A percentile compares a stretch with the other conserved stretches of the same genome.
Conservation (phyloP, 2,329 filamentous ascomycete species). For the Aspergillus brasiliensis region DNA sequence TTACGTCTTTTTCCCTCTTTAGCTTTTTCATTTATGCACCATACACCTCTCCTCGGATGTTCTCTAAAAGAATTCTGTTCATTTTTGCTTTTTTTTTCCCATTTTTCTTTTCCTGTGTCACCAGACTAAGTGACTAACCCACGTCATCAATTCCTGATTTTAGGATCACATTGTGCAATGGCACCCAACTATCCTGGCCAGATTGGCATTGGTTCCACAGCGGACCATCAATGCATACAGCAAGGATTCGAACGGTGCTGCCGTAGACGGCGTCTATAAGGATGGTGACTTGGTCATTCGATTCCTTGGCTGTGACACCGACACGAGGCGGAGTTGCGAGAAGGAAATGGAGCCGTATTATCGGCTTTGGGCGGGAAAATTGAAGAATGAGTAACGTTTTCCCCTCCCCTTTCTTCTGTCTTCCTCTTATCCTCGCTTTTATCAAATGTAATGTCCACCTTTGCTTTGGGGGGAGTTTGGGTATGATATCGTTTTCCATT, state of each 20-base stretch:
- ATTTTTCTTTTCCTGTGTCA: neutral
- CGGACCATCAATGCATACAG: slow-evolving; percentile 79
- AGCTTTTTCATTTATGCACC: neutral
- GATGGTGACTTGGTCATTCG: slow-evolving; percentile 83
- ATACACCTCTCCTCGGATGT: neutral
- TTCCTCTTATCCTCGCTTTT: slow-evolving; percentile 1
- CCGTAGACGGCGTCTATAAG: slow-evolving; percentile 66
- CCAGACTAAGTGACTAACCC: slow-evolving; percentile 29
- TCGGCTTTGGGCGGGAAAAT: slow-evolving; percentile 43
- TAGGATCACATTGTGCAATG: slow-evolving; percentile 90
- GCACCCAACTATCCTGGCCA: slow-evolving; percentile 94
- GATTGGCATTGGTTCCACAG: slow-evolving; percentile 87
- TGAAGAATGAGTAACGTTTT: slow-evolving; percentile 21
- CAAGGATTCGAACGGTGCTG: slow-evolving; percentile 40
- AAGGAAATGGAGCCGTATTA: slow-evolving; percentile 66
- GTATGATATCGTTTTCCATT: slow-evolving; percentile 10
- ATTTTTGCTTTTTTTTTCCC: neutral
- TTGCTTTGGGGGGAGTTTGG: slow-evolving; percentile 5
- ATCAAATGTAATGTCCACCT: neutral
- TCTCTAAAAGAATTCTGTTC: neutral
- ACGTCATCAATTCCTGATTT: slow-evolving; percentile 21
- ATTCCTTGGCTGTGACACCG: slow-evolving; percentile 71
- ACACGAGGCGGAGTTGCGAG: slow-evolving; percentile 64
- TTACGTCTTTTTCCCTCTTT: neutral
- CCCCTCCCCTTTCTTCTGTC: neutral